A percentile compares a stretch with the other conserved stretches of the same genome.
These are phyloP conservation scores for Exophiala sideris DNA, from an alignment of 2,329 filamentous ascomycete species.

Conservation along the genomic window DNA sequence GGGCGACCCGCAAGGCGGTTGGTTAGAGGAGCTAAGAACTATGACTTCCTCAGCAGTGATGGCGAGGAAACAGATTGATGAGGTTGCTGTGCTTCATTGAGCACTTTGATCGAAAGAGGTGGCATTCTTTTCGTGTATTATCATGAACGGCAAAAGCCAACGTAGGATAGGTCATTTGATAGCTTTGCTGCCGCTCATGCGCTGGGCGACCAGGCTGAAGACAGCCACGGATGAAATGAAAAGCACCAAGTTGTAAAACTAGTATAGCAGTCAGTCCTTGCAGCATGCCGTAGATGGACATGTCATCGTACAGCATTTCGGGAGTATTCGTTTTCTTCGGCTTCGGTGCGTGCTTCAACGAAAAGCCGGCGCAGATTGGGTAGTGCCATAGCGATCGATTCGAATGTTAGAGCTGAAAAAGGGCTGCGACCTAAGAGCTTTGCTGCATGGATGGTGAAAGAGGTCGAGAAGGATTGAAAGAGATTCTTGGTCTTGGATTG, in stretches of 20 bases:
- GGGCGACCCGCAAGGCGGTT: slow-evolving; percentile 39
- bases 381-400: slow-evolving; percentile 43
- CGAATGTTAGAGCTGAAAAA: no score
- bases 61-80: slow-evolving; percentile 57
- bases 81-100: not conserved
- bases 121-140: not conserved
- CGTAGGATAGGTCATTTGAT: slow-evolving; percentile 31
- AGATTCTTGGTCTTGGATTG: no score
- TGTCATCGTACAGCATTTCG: slow-evolving; percentile 71
- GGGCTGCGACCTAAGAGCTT: no score
- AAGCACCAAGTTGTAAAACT: slow-evolving; percentile 97
- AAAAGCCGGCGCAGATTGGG: slow-evolving; percentile 96
- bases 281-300: not conserved
- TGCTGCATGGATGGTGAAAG: no score
- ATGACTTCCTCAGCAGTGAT: slow-evolving; percentile 65
- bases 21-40: slow-evolving; percentile 42
- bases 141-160: not conserved
- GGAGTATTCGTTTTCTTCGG: slow-evolving; percentile 91
- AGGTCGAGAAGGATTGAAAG: no score
- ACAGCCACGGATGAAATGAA: slow-evolving; percentile 96
- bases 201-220: slow-evolving; percentile 89
- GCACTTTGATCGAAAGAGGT: not conserved
- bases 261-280: slow-evolving; percentile 4
- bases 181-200: slow-evolving; percentile 55
- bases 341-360: slow-evolving; percentile 87